Evolutionary conservation across 2,329 filamentous ascomycete species (phyloP).

Genomic region (Rhynchosporium graminicola): DNA sequence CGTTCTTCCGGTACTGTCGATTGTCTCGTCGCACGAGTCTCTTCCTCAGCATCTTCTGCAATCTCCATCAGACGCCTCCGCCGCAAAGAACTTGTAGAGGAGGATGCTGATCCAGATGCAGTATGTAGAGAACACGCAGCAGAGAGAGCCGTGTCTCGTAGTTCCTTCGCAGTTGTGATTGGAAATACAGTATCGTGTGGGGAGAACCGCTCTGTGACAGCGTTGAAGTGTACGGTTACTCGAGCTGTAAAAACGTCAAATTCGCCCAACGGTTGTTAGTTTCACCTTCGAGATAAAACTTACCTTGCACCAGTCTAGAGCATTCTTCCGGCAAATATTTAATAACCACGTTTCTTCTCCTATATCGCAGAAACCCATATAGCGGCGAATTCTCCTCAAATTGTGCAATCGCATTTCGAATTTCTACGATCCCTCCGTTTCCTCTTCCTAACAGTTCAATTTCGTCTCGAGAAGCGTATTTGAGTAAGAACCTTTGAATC

Average conservation of each 20-base stretch:
- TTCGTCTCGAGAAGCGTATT: conserved; percentile 87
- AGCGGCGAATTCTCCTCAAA: conserved; percentile 86
- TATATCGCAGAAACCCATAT: conserved; percentile 88
- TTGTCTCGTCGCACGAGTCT: conserved; percentile 59
- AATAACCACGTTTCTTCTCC: conserved; percentile 85
- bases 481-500: conserved; percentile 79
- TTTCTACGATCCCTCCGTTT: conserved; percentile 79
- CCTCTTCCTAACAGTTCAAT: conserved; percentile 77
- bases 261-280: conserved; percentile 17
- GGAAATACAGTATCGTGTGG: conserved; percentile 86
- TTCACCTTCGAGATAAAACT: conserved; percentile 34
- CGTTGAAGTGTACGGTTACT: conserved; percentile 71
- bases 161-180: conserved; percentile 71
- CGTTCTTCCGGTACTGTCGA: conserved; percentile 53
- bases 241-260: conserved; percentile 60
- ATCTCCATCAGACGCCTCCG: conserved; percentile 84
- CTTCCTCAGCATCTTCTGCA: conserved; percentile 78
- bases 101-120: conserved; percentile 81
- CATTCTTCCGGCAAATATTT: conserved; percentile 92
- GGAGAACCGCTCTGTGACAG: conserved; percentile 70
- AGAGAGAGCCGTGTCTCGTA: conserved; percentile 85
- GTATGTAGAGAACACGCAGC: conserved; percentile 88
- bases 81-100: conserved; percentile 77
- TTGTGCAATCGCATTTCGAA: conserved; percentile 72
- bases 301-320: conserved; percentile 90